A percentile compares a stretch with the other conserved stretches of the same genome.
These are phyloP conservation scores for Zygosaccharomyces gambellarensis DNA, from an alignment of 805 yeast genomes.

Conservation along the genomic window DNA sequence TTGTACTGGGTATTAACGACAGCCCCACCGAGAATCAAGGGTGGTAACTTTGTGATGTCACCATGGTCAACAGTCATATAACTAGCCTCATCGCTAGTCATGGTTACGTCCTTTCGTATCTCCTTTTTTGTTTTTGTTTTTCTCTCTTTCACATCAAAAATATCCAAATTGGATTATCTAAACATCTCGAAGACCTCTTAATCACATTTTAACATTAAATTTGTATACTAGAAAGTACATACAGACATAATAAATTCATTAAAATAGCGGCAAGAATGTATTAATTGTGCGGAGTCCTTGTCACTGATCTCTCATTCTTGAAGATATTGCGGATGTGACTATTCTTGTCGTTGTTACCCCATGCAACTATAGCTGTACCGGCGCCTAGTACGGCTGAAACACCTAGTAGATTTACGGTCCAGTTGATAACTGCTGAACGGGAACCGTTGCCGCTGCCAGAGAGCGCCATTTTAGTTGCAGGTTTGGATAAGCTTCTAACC, in stretches of 20 bases:
- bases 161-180: not conserved
- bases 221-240: not conserved
- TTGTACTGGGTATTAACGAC: slow-evolving; percentile 79
- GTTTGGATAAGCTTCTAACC: slow-evolving; percentile 15
- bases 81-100: not conserved
- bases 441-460: slow-evolving; percentile 3
- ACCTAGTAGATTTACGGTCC: slow-evolving; percentile 15
- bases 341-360: slow-evolving; percentile 12
- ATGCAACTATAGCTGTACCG: slow-evolving; percentile 13
- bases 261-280: slow-evolving; percentile 4
- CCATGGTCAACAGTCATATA: slow-evolving; percentile 38
- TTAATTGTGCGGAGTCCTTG: slow-evolving; percentile 11
- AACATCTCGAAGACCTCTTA: not conserved
- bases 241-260: not conserved
- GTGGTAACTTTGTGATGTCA: slow-evolving; percentile 39
- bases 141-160: too few relatives aligned
- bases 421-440: slow-evolving; percentile 7
- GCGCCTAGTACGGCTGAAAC: slow-evolving; percentile 15
- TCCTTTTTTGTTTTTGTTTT: not conserved
- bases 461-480: slow-evolving; percentile 11
- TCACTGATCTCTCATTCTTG: slow-evolving; percentile 11
- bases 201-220: not conserved
- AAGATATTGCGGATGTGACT: slow-evolving; percentile 17
- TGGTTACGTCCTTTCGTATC: not conserved
- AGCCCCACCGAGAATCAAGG: slow-evolving; percentile 81